Evolutionary conservation across 2,329 filamentous ascomycete genomes (phyloP).

Genomic region (Ophiostoma triangulosporum): DNA sequence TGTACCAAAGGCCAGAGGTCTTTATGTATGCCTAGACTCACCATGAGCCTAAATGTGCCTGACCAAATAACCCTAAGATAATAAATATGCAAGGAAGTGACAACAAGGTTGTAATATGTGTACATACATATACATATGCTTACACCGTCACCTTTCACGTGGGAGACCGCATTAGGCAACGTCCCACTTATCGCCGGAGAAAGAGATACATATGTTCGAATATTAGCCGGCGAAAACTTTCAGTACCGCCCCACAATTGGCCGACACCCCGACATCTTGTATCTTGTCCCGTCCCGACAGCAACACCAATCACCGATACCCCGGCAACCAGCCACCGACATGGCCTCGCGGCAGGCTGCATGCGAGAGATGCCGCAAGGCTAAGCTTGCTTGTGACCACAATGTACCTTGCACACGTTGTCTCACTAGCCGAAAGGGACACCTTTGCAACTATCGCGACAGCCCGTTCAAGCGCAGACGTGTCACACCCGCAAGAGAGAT

Average conservation of each 20-base stretch:
- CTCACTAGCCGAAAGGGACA: neutral
- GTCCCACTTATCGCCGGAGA: neutral
- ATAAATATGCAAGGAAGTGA: too few species aligned
- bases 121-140: too few species aligned
- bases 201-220: too few species aligned
- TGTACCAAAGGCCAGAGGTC: too few species aligned
- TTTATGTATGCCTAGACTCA: too few species aligned
- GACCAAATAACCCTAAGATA: too few species aligned
- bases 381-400: neutral
- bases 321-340: neutral
- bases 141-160: neutral
- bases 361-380: conserved; percentile 1
- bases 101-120: too few species aligned
- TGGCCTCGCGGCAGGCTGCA: neutral
- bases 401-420: neutral
- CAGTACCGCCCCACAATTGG: neutral
- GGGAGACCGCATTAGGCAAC: neutral
- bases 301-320: neutral
- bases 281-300: neutral
- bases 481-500: neutral
- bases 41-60: too few species aligned
- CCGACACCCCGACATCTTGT: neutral
- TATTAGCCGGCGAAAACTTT: neutral
- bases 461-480: neutral
- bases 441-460: neutral